Percentiles rank a stretch among this genome's conserved stretches.
Evolutionary conservation across 345 rosid species (phyloP).

Genomic region (Aquilaria yunnanensis): DNA sequence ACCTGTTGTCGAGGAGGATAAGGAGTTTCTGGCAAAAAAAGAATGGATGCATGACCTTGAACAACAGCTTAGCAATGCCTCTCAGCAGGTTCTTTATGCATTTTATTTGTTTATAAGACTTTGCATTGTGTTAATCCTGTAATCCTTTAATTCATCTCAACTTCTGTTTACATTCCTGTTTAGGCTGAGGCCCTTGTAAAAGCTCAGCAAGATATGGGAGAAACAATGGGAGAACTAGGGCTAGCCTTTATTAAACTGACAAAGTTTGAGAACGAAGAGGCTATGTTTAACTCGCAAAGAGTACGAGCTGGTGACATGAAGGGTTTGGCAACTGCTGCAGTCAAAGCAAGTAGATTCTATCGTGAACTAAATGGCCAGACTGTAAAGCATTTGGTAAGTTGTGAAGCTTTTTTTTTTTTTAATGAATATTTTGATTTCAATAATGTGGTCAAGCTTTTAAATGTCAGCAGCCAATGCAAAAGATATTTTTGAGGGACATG

Average conservation of each 20-base stretch:
- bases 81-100: constrained; percentile 61
- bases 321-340: constrained; percentile 87
- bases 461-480: too few species aligned
- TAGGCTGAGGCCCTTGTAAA: constrained; percentile 94
- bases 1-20: constrained; percentile 84
- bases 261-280: constrained; percentile 92
- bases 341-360: constrained; percentile 93
- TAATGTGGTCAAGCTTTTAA: too few species aligned
- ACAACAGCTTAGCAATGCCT: constrained; percentile 81
- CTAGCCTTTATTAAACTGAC: constrained; percentile 83
- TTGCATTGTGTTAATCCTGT: neutral
- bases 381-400: constrained; percentile 86
- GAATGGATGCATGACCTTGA: constrained; percentile 80
- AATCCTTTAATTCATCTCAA: neutral
- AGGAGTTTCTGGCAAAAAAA: constrained; percentile 80
- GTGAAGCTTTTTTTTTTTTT: neutral
- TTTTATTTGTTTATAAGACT: neutral
- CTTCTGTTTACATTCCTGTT: constrained; percentile 7
- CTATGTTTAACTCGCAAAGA: constrained; percentile 63
- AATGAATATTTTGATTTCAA: neutral
- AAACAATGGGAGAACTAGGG: constrained; percentile 91
- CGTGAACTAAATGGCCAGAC: constrained; percentile 85
- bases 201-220: constrained; percentile 97
- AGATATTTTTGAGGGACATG: too few species aligned
- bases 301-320: constrained; percentile 82